phyloP scores from a whole-genome alignment of 768 basidiomycete genomes.

The Leccinum olivaceopallidum region DNA sequence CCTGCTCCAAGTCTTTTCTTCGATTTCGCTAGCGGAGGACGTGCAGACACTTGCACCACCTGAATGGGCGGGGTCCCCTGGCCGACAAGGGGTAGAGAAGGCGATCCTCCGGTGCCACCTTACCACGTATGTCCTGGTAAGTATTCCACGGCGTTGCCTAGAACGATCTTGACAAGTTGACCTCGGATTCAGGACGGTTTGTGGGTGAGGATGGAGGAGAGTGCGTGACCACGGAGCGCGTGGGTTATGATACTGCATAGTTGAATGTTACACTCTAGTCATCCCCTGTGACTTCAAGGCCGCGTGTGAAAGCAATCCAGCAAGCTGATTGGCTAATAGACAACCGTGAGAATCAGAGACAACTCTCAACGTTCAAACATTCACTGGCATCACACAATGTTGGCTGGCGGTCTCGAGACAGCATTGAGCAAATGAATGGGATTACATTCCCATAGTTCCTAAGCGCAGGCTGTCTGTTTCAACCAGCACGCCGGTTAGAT shows the following conservation, averaged over 20 bases:
- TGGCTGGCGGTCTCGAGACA: no score
- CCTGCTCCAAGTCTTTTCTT: slow-evolving; percentile 54
- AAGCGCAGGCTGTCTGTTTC: no score
- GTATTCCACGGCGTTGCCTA: slow-evolving; percentile 10
- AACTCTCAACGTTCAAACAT: no score
- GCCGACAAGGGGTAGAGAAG: slow-evolving; percentile 47
- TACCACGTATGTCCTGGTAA: slow-evolving; percentile 52
- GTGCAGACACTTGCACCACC: slow-evolving; percentile 48
- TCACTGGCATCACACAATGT: no score
- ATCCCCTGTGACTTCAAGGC: background rate
- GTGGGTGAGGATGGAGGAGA: slow-evolving; percentile 30
- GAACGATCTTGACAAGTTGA: background rate
- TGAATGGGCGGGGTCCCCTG: slow-evolving; percentile 39
- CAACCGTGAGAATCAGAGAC: no score
- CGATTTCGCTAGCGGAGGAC: slow-evolving; percentile 45
- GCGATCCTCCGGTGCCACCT: slow-evolving; percentile 48
- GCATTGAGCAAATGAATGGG: no score
- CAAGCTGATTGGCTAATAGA: no score
- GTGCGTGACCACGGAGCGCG: background rate
- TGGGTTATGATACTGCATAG: background rate
- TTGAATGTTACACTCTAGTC: background rate
- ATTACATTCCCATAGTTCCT: no score
- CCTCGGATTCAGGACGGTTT: slow-evolving; percentile 18
- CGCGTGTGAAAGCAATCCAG: no score
- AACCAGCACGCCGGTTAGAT: no score